Evolutionary conservation across 169 alveolate species (phyloP), one percentile per base, ranked within the genome.

Genomic region (Eimeria acervulina): DNA sequence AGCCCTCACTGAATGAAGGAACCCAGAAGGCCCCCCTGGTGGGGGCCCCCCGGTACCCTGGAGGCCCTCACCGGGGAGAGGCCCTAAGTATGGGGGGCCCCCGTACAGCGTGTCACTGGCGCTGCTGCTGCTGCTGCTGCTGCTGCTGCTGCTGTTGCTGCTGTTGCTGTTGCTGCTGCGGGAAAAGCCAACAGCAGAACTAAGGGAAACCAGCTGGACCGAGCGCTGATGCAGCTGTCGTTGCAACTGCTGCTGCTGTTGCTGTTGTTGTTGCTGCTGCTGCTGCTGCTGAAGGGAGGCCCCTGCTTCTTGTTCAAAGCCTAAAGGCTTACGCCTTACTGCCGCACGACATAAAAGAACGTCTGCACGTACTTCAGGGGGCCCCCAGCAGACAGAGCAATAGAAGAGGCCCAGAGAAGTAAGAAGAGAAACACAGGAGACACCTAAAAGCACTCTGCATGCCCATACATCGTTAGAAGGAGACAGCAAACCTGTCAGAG

Each of bases 131-230:
- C 44, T 70, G 51, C 83, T 70, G 83, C 83, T 70, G 83, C 83
- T 70, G 83, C 83, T 70, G 83, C 83, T 70, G 83, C 42, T 70
- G 47, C 83, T 33, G 83, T 51, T 70, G 51, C 44, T 70, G 83
- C n/a, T 70, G 23, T 51, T 70, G 83, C 83, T 33, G 44, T 2
- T 68, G 80, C 80, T 68, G 80, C 80, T 68, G 80, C 80, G 42
- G 83, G 52, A 15, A 51, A 1, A 13, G 6, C n/a, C 42, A 17
- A 36, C 83, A 7, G n/a, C 83, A 70, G 83, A 0, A 28, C 83
- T 26, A 23, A 31, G 5, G 12, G 83, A 12, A 7, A 31, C 83
- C 26, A 78, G 88, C 66, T 40, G 61, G 1, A 78, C 63, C 6
- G 63, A 38, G 1, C 40, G 83, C 52, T 31, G 83, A 47, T 72